A percentile compares a stretch with the other conserved stretches of the same genome.
These are phyloP conservation scores for Spongispora temasekensis DNA, from an alignment of 1,284 basidiomycete species.

Conservation along the genomic window DNA sequence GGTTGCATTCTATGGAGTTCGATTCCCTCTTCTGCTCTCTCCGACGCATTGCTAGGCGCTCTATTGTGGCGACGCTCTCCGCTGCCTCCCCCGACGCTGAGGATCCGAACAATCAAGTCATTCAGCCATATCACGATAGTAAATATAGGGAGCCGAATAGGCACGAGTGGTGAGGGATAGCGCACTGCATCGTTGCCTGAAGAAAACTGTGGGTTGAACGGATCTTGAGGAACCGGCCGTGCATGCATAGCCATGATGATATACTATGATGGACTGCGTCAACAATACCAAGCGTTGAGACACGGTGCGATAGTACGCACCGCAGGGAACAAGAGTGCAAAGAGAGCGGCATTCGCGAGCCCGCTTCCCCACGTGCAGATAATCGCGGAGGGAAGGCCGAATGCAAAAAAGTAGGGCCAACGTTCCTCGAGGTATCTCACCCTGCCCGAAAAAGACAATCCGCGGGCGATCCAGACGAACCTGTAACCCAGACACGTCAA, in stretches of 20 bases:
- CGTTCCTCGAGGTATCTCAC: slow-evolving; percentile 79
- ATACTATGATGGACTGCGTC: slow-evolving; percentile 47
- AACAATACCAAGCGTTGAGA: slow-evolving; percentile 12
- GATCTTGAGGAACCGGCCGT: slow-evolving; percentile 63
- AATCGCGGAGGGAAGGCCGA: slow-evolving; percentile 70
- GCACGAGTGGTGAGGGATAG: slow-evolving; percentile 73
- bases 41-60: slow-evolving; percentile 45
- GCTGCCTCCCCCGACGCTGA: slow-evolving; percentile 54
- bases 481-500: slow-evolving; percentile 39
- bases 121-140: slow-evolving; percentile 73
- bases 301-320: slow-evolving; percentile 43
- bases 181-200: slow-evolving; percentile 43
- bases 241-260: slow-evolving; percentile 79
- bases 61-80: slow-evolving; percentile 28
- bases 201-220: slow-evolving; percentile 59
- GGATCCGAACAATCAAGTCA: slow-evolving; percentile 61
- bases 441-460: slow-evolving; percentile 64
- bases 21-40: slow-evolving; percentile 53
- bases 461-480: slow-evolving; percentile 76
- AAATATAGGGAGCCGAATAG: slow-evolving; percentile 77
- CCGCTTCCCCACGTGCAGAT: slow-evolving; percentile 71
- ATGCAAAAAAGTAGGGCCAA: slow-evolving; percentile 84
- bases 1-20: slow-evolving; percentile 22
- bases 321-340: slow-evolving; percentile 75
- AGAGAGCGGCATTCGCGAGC: slow-evolving; percentile 74